Evolutionary conservation across 805 yeast genomes (phyloP).

Genomic region (Metschnikowia kofuensis): DNA sequence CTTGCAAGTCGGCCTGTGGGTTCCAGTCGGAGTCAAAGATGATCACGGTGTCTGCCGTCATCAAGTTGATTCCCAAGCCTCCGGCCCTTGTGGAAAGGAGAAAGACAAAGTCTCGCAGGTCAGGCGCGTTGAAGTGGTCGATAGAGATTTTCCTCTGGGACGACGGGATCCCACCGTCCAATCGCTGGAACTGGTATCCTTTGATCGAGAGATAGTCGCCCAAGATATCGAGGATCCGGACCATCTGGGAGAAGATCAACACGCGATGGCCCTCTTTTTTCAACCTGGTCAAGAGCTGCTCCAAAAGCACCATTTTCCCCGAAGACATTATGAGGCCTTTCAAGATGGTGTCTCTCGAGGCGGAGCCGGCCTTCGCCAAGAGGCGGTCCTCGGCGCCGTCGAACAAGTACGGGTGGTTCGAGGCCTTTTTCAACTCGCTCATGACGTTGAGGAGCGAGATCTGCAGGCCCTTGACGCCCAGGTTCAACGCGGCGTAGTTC

Average conservation of each 20-base stretch:
- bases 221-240: slow-evolving; percentile 87
- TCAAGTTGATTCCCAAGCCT: slow-evolving; percentile 94
- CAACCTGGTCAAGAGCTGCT: slow-evolving; percentile 79
- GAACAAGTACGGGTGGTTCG: slow-evolving; percentile 94
- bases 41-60: slow-evolving; percentile 99
- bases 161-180: slow-evolving; percentile 96
- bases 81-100: slow-evolving; percentile 95
- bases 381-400: slow-evolving; percentile 90
- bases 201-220: slow-evolving; percentile 90
- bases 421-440: slow-evolving; percentile 95
- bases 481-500: slow-evolving; percentile 87
- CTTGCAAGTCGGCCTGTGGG: slow-evolving; percentile 98
- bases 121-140: slow-evolving; percentile 95
- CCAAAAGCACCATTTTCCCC: slow-evolving; percentile 96
- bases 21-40: slow-evolving; percentile 99
- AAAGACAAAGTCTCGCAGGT: slow-evolving; percentile 87
- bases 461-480: slow-evolving; percentile 72
- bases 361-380: slow-evolving; percentile 57
- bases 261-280: slow-evolving; percentile 95
- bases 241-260: slow-evolving; percentile 95
- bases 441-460: slow-evolving; percentile 85
- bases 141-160: slow-evolving; percentile 90
- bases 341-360: slow-evolving; percentile 72
- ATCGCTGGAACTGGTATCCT: slow-evolving; percentile 84
- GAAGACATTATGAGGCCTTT: slow-evolving; percentile 96